Evolutionary conservation across 2,329 filamentous ascomycete genomes (phyloP), one percentile per base, ranked within the genome.

Genomic region (Epichloe coenophiala): DNA sequence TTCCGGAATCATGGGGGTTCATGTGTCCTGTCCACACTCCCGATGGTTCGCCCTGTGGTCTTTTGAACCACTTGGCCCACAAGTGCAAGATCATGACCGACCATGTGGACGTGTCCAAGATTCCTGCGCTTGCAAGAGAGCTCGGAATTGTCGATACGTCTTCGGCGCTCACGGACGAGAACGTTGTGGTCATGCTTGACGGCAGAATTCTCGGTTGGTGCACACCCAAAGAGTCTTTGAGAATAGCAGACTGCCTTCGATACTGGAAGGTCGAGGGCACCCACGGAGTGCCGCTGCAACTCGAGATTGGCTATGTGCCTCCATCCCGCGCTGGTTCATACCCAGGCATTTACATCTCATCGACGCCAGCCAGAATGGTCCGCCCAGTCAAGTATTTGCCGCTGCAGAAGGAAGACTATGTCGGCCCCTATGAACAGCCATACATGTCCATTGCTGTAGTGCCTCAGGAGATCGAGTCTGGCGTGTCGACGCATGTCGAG

Each of bases 1-100:
- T 97, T 19, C 93, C 93, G 2, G 93, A 98, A 65, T 95, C 89
- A 59, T 98, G 93, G 93, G 93, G 93, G 7, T 98, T 96, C 71
- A 74, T 98, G 58, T 98, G 93, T 63, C 93, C 93, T 17, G 91
- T 97, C 2, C 93, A 98, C 67, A 98, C 93, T 4, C 93, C 93
- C 55, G 93, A 98, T 77, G 93, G 93, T 70, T 78, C 86, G 61
- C 93, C 93, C 54, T 98, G 93, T 67, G 93, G 93, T 64, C 75
- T 98, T 56, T 74, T 98, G 36, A 97, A 96, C 66, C 93, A 98
- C 72, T 73, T 98, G 63, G 83, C 93, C 1, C 93, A 97, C 71
- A 95, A 95, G 68, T 97, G 93, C 70, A 83, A 85, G 65, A 85
- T 98, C 55, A 81, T 88, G 61, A 97, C 90, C 0, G 74, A 80